Conservation (phyloP, 805 yeast species). For the Lachancea nothofagi region DNA sequence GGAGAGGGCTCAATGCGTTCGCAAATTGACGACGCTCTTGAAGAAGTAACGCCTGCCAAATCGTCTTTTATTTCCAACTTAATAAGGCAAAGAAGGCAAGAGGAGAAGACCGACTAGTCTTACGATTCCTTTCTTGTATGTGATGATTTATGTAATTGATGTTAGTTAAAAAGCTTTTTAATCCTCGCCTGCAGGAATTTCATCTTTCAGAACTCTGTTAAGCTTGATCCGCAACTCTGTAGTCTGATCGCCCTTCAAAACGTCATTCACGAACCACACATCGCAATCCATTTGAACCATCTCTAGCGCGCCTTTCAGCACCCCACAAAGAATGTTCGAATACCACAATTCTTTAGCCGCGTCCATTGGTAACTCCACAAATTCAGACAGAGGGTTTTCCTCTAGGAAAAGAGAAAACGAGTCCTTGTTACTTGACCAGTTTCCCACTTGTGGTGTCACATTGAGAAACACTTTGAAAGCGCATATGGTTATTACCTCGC, state of each 20-base stretch:
- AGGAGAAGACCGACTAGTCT: constrained; percentile 20
- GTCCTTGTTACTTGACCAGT: constrained; percentile 73
- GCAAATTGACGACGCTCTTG: constrained; percentile 12
- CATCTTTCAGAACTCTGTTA: constrained; percentile 74
- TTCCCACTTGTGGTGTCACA: constrained; percentile 65
- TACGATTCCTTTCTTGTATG: background rate
- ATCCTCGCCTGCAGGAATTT: constrained; percentile 96
- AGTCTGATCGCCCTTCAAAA: constrained; percentile 69
- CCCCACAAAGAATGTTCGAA: constrained; percentile 85
- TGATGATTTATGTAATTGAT: background rate
- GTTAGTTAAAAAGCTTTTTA: constrained; percentile 22
- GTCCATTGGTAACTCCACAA: constrained; percentile 88
- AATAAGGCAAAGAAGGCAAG: constrained; percentile 27
- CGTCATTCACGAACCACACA: constrained; percentile 72
- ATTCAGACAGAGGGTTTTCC: constrained; percentile 91
- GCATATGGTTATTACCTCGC: constrained; percentile 76
- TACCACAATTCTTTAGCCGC: constrained; percentile 81
- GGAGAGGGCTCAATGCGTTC: constrained; percentile 23
- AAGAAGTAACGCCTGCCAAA: constrained; percentile 17
- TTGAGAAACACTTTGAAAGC: constrained; percentile 90
- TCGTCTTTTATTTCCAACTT: constrained; percentile 15
- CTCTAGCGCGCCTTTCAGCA: constrained; percentile 83
- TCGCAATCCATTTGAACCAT: constrained; percentile 95
- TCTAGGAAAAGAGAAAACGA: constrained; percentile 65
- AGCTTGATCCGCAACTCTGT: constrained; percentile 78